Evolutionary conservation across 495 filamentous ascomycete genomes (phyloP), one percentile per base, ranked within the genome.

Genomic region (Chaetomium fimeti): DNA sequence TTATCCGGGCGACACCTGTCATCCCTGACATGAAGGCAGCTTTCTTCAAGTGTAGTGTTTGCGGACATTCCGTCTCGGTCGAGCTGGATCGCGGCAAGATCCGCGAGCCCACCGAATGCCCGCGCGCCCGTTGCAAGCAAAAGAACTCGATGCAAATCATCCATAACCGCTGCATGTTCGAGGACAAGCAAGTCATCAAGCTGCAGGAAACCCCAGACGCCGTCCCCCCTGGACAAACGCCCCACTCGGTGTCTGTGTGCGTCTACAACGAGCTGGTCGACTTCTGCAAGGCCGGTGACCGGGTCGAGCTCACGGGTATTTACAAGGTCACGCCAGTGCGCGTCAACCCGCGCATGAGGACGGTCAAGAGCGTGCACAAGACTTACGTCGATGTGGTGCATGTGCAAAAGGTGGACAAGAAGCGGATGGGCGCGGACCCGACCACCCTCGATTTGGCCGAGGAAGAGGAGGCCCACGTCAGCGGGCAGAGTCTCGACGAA

Each of bases 151-250:
- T 99, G 95, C 91, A 97, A 72, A 92, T 99, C 64, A 82, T 97
- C 15, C 94, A 99, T 81, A 98, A 99, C 76, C 90, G 94, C 60
- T 98, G 92, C 67, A 83, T 84, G 16, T 99, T 99, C 74, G 87
- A 91, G 55, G 94, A 99, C 72, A 99, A 98, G 77, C 94, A 99
- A 70, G 92, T 98, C 62, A 96, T 99, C 81, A 98, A 98, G 77
- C 83, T 99, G 36, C 94, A 99, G 74, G 94, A 99, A 75, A 99
- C 94, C 0, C 94, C 94, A 9, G 94, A 99, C 73, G 90, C 83
- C 53, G 87, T 98, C 49, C 94, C 94, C 15, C 90, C 96, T 64
- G 94, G 94, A 28, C 94, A 99, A 76, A 94, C 94, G 24, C 94
- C 94, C n/a, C 94, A 99, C 76, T 97, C 95, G 0, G 94, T 99